These are phyloP conservation scores for Backusella tuberculispora DNA, from an alignment of 192 early-diverging fungal species.

Conservation along the genomic window DNA sequence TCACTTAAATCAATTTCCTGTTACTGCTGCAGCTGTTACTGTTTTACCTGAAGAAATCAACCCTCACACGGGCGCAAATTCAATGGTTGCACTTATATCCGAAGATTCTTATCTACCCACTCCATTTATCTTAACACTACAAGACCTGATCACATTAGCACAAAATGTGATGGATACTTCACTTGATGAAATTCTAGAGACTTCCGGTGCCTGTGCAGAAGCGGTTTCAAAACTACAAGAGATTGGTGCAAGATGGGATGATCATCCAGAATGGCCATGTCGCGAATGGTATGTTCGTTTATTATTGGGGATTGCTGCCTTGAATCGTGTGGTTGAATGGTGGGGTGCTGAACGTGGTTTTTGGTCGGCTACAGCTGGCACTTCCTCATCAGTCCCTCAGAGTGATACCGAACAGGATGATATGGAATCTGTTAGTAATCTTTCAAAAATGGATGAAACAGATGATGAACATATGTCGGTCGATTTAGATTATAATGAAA, in stretches of 20 bases:
- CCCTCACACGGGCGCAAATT: not conserved
- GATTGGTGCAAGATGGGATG: conserved; percentile 67
- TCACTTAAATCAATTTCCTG: too few species aligned
- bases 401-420: conserved; percentile 20
- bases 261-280: conserved; percentile 67
- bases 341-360: conserved; percentile 75
- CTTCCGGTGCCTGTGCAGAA: conserved; percentile 58
- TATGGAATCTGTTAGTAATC: conserved; percentile 8
- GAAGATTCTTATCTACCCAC: conserved; percentile 60
- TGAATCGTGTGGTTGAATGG: conserved; percentile 79
- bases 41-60: not conserved
- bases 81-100: conserved; percentile 47
- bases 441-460: conserved; percentile 16
- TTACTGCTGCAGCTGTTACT: too few species aligned
- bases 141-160: conserved; percentile 69
- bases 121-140: conserved; percentile 64
- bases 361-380: conserved; percentile 47
- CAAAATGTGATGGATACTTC: conserved; percentile 76
- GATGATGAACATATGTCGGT: conserved; percentile 15
- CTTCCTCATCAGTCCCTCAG: not conserved
- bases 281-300: conserved; percentile 66
- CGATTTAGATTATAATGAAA: not conserved
- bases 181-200: conserved; percentile 59
- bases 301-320: conserved; percentile 75
- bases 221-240: conserved; percentile 61